A percentile compares a stretch with the other conserved stretches of the same genome.
Evolutionary conservation across 805 yeast species (phyloP).

Genomic region (Millerozyma miso): DNA sequence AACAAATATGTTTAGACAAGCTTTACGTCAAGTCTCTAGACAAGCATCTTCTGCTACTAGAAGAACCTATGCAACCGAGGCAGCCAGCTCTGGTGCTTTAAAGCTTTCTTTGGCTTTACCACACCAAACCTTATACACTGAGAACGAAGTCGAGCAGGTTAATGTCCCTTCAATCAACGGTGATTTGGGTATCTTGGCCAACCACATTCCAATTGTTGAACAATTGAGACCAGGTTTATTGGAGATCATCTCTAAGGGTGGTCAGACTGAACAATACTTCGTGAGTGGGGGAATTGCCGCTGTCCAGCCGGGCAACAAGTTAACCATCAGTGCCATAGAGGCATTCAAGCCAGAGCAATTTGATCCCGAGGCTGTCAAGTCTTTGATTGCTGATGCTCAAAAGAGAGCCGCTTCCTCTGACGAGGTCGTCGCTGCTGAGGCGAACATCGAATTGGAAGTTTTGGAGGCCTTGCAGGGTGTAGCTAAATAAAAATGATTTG

Average conservation of each 20-base stretch:
- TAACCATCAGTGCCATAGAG: slow-evolving; percentile 90
- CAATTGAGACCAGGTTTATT: slow-evolving; percentile 94
- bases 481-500: slow-evolving; percentile 49
- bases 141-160: slow-evolving; percentile 64
- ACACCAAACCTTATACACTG: slow-evolving; percentile 64
- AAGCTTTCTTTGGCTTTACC: slow-evolving; percentile 90
- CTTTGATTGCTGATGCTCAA: slow-evolving; percentile 87
- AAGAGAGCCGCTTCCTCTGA: slow-evolving; percentile 82
- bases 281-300: slow-evolving; percentile 96
- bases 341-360: slow-evolving; percentile 90
- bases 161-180: slow-evolving; percentile 95
- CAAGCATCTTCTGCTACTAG: slow-evolving; percentile 54
- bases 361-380: slow-evolving; percentile 72
- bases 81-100: slow-evolving; percentile 57
- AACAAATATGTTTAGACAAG: slow-evolving; percentile 54
- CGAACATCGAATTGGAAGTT: slow-evolving; percentile 92
- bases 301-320: slow-evolving; percentile 88
- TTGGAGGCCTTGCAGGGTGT: slow-evolving; percentile 87
- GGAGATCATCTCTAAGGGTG: slow-evolving; percentile 77
- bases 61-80: slow-evolving; percentile 89
- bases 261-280: slow-evolving; percentile 74
- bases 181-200: slow-evolving; percentile 93
- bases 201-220: slow-evolving; percentile 96
- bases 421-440: slow-evolving; percentile 88
- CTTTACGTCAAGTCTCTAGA: slow-evolving; percentile 58